Evolutionary conservation across 202 grass and related monocot genomes (phyloP), one percentile per base, ranked within the genome.

Genomic region (Zoysia matrella): DNA sequence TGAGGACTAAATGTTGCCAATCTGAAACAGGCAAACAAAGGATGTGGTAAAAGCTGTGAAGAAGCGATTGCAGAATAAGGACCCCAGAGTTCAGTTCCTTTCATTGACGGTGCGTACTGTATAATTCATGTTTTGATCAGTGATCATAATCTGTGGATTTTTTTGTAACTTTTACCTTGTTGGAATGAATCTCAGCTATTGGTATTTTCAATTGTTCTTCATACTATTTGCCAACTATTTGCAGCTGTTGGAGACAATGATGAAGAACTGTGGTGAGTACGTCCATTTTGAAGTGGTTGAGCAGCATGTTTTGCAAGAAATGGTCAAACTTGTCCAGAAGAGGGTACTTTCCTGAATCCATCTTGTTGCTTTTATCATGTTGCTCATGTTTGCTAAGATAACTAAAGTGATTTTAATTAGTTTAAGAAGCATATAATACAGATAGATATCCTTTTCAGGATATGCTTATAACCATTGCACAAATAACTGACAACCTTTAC

Each of bases 211-310:
- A 50, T 18, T 67, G 36, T 53, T 85, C 30, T 47, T 84, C 41
- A 82, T 56, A 47, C 11, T 49, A 3, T 11, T 50, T 71, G 41
- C 14, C 36, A 58, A 49, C 44, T 30, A 16, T 72, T 75, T 87
- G 45, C 85, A 99, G 96, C 82, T 99, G 65, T 85, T 99, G 86
- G 96, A 99, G 78, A 95, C 93, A 79, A 80, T 99, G 91, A 89
- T 96, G 78, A 94, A 99, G 81, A 96, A 99, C 67, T 99, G 96
- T 76, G 83, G 87, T 51, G 89, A 94, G 52, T 67, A 94, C 9
- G 89, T 99, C 65, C 96, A 91, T 78, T 94, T 85, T 82, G 86
- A 99, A 90, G 85, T 99, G 83, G 89, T 77, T 86, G 85, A 96
- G 43, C 83, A 85, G 44, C 85, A 92, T 83, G 54, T 96, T 92